A percentile compares a stretch with the other conserved stretches of the same genome.
phyloP scores from a whole-genome alignment of 495 filamentous ascomycete genomes.

The Hypoxylon intermedium region DNA sequence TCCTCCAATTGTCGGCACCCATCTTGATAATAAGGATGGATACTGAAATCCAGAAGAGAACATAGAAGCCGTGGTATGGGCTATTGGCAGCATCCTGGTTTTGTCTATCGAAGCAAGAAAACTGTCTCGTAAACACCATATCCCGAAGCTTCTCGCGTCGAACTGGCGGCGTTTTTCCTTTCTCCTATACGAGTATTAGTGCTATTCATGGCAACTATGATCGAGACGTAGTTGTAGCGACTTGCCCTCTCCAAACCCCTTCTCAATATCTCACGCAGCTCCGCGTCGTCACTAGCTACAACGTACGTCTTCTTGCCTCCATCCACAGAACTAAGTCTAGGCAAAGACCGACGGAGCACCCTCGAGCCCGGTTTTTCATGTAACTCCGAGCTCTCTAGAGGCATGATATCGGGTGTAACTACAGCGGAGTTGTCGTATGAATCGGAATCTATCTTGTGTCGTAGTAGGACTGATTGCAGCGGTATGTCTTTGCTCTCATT shows the following conservation, averaged over 20 bases:
- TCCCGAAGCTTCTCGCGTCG: conserved; percentile 65
- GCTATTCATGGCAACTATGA: not conserved
- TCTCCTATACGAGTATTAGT: conserved; percentile 35
- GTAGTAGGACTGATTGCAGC: conserved; percentile 20
- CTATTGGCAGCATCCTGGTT: conserved; percentile 63
- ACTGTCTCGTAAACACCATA: conserved; percentile 71
- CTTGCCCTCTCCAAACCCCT: conserved; percentile 53
- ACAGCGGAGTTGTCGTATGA: conserved; percentile 34
- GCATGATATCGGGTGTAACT: conserved; percentile 29
- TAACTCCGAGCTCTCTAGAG: conserved; percentile 6
- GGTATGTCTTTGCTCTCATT: conserved; percentile 16
- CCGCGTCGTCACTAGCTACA: conserved; percentile 63
- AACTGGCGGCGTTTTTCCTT: conserved; percentile 19
- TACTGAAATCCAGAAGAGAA: conserved; percentile 75
- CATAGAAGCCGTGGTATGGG: conserved; percentile 78
- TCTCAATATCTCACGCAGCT: conserved; percentile 60
- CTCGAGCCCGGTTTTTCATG: conserved; percentile 15
- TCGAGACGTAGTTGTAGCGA: not conserved
- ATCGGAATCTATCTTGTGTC: conserved; percentile 20
- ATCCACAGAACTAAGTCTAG: conserved; percentile 2
- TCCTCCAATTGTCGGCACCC: conserved; percentile 68
- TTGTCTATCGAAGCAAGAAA: conserved; percentile 73
- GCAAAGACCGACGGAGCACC: conserved; percentile 10
- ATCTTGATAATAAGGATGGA: conserved; percentile 67
- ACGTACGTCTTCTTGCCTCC: conserved; percentile 48